Conservation (phyloP, 2,329 filamentous ascomycete genomes). For the Taxawa tesnikishii region DNA sequence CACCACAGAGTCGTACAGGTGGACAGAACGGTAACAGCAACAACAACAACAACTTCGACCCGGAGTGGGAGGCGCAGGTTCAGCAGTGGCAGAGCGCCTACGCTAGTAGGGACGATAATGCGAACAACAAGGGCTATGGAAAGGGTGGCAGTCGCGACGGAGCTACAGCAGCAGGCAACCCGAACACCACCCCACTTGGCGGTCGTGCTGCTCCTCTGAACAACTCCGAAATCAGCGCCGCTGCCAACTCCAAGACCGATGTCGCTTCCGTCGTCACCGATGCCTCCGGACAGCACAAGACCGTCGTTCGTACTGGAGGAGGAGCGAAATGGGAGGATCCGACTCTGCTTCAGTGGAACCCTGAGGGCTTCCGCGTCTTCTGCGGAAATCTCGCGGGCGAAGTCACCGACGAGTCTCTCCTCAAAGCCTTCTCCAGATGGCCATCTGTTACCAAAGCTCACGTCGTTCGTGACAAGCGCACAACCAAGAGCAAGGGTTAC, state of each 20-base stretch:
- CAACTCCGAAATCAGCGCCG: not conserved
- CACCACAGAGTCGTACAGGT: no score
- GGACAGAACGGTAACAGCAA: slow-evolving; percentile 11
- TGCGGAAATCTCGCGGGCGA: slow-evolving; percentile 95
- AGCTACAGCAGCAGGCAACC: slow-evolving; percentile 24
- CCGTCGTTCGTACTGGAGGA: slow-evolving; percentile 76
- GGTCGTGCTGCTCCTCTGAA: not conserved
- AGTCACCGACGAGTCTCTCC: slow-evolving; percentile 87
- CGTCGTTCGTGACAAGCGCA: slow-evolving; percentile 89
- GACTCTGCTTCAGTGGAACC: slow-evolving; percentile 88
- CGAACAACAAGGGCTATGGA: slow-evolving; percentile 30
- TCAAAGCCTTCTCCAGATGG: slow-evolving; percentile 89
- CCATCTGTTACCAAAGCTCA: slow-evolving; percentile 81
- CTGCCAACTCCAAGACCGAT: slow-evolving; percentile 12
- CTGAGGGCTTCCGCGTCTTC: slow-evolving; percentile 84
- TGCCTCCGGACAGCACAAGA: slow-evolving; percentile 57
- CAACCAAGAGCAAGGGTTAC: slow-evolving; percentile 90
- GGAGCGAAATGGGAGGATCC: slow-evolving; percentile 89
- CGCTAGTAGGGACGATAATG: slow-evolving; percentile 47
- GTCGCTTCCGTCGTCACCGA: slow-evolving; percentile 14
- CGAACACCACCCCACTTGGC: slow-evolving; percentile 10
- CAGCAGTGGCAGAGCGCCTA: slow-evolving; percentile 93
- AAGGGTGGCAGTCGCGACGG: slow-evolving; percentile 10
- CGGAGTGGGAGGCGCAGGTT: slow-evolving; percentile 81
- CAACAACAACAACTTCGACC: slow-evolving; percentile 40